A percentile compares a stretch with the other conserved stretches of the same genome.
Evolutionary conservation across 208 protist species (phyloP).

Genomic region (Leishmania martiniquensis): DNA sequence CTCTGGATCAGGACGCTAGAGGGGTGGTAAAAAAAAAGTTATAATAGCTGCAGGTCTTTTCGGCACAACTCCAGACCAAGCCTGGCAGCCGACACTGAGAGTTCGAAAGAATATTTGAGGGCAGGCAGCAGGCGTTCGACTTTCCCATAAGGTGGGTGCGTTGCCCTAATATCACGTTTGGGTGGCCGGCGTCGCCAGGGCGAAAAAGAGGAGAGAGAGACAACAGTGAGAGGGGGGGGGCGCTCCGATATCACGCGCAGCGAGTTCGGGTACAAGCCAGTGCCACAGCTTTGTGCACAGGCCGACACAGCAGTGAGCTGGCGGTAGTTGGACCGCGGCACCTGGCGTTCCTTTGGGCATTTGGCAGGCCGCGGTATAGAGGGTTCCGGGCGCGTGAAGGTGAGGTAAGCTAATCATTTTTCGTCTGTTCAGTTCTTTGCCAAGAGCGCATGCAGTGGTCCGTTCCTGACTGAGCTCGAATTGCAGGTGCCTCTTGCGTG

Average conservation of each 20-base stretch:
- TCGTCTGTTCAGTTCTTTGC: not conserved
- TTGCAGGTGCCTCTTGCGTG: not conserved
- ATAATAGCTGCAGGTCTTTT: not conserved
- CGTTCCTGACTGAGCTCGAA: not conserved
- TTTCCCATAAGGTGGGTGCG: not conserved
- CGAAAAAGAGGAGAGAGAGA: not conserved
- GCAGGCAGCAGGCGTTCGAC: not conserved
- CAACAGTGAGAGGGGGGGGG: not conserved
- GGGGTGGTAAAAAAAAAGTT: too few relatives aligned
- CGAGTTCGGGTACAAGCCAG: not conserved
- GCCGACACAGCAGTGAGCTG: too few relatives aligned
- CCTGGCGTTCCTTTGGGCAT: not conserved
- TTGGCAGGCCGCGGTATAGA: not conserved
- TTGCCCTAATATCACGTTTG: not conserved
- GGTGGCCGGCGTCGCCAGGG: not conserved
- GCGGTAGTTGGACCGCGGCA: not conserved
- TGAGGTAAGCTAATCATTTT: not conserved
- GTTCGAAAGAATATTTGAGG: not conserved
- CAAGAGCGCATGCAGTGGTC: too few relatives aligned
- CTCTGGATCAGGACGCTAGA: not conserved
- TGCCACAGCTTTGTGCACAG: not conserved
- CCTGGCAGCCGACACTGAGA: not conserved
- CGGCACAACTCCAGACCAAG: not conserved
- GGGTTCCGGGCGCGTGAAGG: not conserved
- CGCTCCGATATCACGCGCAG: not conserved